These are phyloP conservation scores for Neurospora tetraspora DNA, from an alignment of 495 filamentous ascomycete species.

Conservation along the genomic window DNA sequence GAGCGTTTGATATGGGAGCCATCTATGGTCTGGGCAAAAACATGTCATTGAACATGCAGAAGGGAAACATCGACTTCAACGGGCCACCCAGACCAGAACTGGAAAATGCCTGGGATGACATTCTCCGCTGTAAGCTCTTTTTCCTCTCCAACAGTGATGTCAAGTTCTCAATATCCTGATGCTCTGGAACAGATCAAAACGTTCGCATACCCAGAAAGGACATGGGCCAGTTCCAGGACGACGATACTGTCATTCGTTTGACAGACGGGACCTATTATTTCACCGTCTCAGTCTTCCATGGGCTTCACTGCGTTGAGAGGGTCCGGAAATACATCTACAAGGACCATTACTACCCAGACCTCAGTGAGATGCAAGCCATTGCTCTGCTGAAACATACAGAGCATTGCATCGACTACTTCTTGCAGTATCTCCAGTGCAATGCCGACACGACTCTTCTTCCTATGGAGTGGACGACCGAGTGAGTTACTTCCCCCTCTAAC, in stretches of 20 bases:
- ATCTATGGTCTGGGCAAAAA: background rate
- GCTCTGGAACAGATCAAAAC: background rate
- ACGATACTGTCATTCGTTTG: background rate
- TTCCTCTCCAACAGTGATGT: background rate
- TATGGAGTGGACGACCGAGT: constrained; percentile 2
- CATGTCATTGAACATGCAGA: background rate
- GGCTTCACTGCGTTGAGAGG: constrained; percentile 1
- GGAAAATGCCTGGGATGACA: background rate
- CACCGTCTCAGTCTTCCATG: constrained; percentile 2
- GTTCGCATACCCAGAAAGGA: background rate
- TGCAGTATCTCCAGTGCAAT: constrained; percentile 8
- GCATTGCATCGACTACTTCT: constrained; percentile 6
- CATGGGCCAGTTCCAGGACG: background rate
- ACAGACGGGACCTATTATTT: constrained; percentile 1
- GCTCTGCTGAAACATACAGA: constrained; percentile 1
- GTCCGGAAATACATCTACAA: constrained; percentile 1
- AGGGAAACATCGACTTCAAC: background rate
- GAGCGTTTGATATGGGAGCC: background rate
- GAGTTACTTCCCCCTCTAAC: background rate
- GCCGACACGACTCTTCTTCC: constrained; percentile 4
- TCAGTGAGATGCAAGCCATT: background rate
- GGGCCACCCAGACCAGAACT: constrained; percentile 2
- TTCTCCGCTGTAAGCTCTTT: background rate
- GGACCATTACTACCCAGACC: constrained; percentile 2
- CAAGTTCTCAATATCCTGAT: background rate